Conservation (phyloP, 208 protist genomes). For the Leishmania major region DNA sequence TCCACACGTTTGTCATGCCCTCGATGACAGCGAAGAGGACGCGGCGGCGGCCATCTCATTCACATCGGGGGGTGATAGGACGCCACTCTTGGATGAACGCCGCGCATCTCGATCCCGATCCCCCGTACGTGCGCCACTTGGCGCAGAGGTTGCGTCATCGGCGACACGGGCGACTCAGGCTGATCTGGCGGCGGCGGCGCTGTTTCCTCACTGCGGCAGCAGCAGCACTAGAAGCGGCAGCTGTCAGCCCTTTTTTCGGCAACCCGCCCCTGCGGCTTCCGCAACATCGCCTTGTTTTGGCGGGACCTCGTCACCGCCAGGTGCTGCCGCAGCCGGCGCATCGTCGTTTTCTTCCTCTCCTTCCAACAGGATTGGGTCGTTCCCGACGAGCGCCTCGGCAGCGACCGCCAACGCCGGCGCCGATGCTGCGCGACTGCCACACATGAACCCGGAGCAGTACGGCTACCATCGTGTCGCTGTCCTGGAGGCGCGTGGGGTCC, state of each 20-base stretch:
- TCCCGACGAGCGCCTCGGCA: not conserved
- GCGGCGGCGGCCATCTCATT: not conserved
- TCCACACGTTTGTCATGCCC: not conserved
- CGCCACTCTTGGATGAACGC: not conserved
- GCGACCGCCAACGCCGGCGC: not conserved
- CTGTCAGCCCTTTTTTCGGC: not conserved
- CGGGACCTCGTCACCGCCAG: not conserved
- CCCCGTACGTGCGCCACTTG: not conserved
- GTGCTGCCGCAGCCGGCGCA: not conserved
- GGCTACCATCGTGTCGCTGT: conserved; percentile 72
- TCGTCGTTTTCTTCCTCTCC: not conserved
- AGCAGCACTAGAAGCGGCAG: not conserved
- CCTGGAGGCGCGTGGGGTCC: conserved; percentile 61
- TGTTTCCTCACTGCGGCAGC: not conserved
- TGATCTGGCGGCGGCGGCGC: not conserved
- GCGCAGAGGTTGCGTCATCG: not conserved
- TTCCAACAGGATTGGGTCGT: not conserved
- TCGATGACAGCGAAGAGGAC: conserved; percentile 5
- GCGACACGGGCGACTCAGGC: not conserved
- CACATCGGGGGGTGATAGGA: not conserved
- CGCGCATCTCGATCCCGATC: not conserved
- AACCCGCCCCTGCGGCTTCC: not conserved
- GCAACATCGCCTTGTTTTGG: not conserved
- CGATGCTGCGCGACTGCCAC: conserved; percentile 4
- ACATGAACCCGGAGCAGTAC: conserved; percentile 71